A percentile compares a stretch with the other conserved stretches of the same genome.
phyloP scores from a whole-genome alignment of 306 rosid genomes.

The Dryas alaskensis region DNA sequence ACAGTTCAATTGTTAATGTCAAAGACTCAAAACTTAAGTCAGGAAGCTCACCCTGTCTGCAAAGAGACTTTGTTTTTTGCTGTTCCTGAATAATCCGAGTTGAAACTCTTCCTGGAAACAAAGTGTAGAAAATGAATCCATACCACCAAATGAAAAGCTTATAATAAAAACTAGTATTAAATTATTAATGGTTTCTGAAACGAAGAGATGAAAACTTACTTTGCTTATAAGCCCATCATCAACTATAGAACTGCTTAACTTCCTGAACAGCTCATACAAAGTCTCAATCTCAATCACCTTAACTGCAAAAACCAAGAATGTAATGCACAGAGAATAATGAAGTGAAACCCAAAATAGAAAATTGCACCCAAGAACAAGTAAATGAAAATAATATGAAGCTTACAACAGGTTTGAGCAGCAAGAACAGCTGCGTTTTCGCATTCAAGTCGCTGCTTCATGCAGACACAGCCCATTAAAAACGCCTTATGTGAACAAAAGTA shows the following conservation, averaged over 20 bases:
- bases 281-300: slow-evolving; percentile 38
- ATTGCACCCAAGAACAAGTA: slow-evolving; percentile 1
- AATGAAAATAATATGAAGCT: slow-evolving; percentile 10
- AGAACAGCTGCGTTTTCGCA: slow-evolving; percentile 40
- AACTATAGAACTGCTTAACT: slow-evolving; percentile 48
- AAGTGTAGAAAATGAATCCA: background rate
- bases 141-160: background rate
- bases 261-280: slow-evolving; percentile 50
- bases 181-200: background rate
- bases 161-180: background rate
- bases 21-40: background rate
- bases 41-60: slow-evolving; percentile 46
- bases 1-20: background rate
- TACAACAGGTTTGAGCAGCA: slow-evolving; percentile 56
- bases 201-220: slow-evolving; percentile 28
- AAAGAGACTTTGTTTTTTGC: slow-evolving; percentile 40
- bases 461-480: slow-evolving; percentile 29
- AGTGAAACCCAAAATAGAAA: background rate
- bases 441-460: slow-evolving; percentile 36
- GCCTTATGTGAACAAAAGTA: background rate
- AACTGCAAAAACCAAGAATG: slow-evolving; percentile 29
- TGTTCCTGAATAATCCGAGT: slow-evolving; percentile 47
- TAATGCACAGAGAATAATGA: background rate
- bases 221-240: slow-evolving; percentile 57
- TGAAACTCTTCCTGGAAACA: slow-evolving; percentile 55